These are phyloP conservation scores for Solanum pinnatisectum DNA, from an alignment of 257 asterid genomes.

Conservation along the genomic window DNA sequence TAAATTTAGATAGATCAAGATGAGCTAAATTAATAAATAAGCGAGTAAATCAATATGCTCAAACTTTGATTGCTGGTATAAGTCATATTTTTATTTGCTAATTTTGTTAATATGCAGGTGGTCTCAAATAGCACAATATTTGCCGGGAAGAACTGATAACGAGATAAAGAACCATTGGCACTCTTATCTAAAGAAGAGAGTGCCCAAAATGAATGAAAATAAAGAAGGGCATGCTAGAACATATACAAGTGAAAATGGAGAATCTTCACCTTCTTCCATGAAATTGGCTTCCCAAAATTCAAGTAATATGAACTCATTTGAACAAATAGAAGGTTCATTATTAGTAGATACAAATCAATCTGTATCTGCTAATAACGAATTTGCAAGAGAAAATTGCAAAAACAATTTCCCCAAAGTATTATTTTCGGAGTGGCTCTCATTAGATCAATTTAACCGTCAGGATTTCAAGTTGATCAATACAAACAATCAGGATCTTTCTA, in stretches of 20 bases:
- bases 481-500: neutral
- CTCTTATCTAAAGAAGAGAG: conserved; percentile 43
- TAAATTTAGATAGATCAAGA: neutral
- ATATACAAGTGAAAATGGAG: neutral
- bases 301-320: conserved; percentile 13
- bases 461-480: neutral
- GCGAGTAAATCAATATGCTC: neutral
- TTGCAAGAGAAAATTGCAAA: neutral
- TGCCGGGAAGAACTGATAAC: conserved; percentile 58
- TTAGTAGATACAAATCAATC: conserved; percentile 19
- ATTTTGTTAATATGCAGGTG: conserved; percentile 23
- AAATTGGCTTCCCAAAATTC: conserved; percentile 16
- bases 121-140: conserved; percentile 54
- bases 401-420: conserved; percentile 33
- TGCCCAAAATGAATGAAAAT: conserved; percentile 3
- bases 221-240: neutral
- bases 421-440: conserved; percentile 67
- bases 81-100: neutral
- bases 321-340: conserved; percentile 10
- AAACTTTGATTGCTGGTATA: neutral
- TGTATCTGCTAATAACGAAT: neutral
- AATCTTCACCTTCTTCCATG: conserved; percentile 11
- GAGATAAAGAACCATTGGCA: conserved; percentile 64
- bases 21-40: neutral
- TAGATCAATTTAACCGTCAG: conserved; percentile 27